Base-by-base conservation (phyloP, 129 eudicot genomes). In the Flaveria brownii region DNA sequence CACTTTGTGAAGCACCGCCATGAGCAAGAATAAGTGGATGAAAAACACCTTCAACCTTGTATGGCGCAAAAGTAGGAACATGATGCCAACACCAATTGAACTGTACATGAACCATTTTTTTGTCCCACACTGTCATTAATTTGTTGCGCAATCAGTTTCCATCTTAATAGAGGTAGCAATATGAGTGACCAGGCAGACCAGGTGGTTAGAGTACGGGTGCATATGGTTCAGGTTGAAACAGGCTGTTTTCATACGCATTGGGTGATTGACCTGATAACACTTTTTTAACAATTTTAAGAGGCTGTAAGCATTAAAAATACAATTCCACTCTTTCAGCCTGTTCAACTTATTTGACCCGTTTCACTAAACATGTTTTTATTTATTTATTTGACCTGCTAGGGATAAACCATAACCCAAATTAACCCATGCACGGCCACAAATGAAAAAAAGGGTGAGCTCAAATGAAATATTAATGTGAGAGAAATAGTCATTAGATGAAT, bases 61-160 rank as follows among this genome's bases (percentile, higher is more conserved):
- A 91, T 9, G 97, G 94, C 55, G 97, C 93, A 83, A 87, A 94
- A 2, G 99, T 94, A 43, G 99, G 97, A 70, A 94, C 97, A 66
- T 94, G 99, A 83, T 82, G 82, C 96, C 97, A 94, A 77, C 84
- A 88, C 97, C 99, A 94, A 79, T 94, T 91, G 81, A 91, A 94
- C 76, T 94, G 92, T 9, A 87, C 84, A 72, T 91, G 97, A 74
- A 91, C 96, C 99, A 91, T 94, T 90, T 94, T 94, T 87, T 94
- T 94, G 84, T 94, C 97, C 99, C 99, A 94, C 85, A 94, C 99
- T 94, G 78, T 33, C 82, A 86, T 15, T 52, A 84, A 74, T 4
- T 10, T 46, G 16, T 33, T 33, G 63, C 55, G 41, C 55, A 4
- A 22, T 66, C 8, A 83, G 74, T 41, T 36, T 49, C 30, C 20